phyloP scores from a whole-genome alignment of 1,284 basidiomycete genomes.

The Rhizoctonia solani region DNA sequence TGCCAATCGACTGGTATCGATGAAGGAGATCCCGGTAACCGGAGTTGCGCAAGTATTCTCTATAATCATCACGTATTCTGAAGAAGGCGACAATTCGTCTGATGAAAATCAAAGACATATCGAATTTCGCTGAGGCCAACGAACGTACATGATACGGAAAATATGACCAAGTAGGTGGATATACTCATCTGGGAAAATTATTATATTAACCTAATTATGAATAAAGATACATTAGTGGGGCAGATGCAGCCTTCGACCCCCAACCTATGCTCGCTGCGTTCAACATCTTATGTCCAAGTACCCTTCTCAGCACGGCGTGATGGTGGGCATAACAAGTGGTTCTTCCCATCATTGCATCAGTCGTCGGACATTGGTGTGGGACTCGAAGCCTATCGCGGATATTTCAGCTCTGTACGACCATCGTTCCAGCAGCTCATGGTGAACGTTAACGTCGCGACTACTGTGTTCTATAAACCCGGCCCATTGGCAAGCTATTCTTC shows the following conservation, averaged over 20 bases:
- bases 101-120: constrained; percentile 57
- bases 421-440: constrained; percentile 74
- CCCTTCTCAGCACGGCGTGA: constrained; percentile 63
- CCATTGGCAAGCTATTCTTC: constrained; percentile 63
- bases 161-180: constrained; percentile 57
- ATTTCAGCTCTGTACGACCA: constrained; percentile 75
- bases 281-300: constrained; percentile 68
- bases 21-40: constrained; percentile 51
- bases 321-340: constrained; percentile 78
- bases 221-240: constrained; percentile 61
- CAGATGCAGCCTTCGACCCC: constrained; percentile 63
- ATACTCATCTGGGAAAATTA: not conserved
- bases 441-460: constrained; percentile 77
- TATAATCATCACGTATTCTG: constrained; percentile 58
- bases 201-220: constrained; percentile 38
- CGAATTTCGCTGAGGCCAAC: constrained; percentile 63
- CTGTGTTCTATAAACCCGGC: constrained; percentile 70
- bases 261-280: constrained; percentile 70
- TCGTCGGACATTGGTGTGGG: constrained; percentile 46
- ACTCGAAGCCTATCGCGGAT: constrained; percentile 70
- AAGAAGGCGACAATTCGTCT: constrained; percentile 64
- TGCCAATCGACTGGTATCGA: constrained; percentile 64
- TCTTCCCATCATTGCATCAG: constrained; percentile 62
- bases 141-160: constrained; percentile 61
- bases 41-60: constrained; percentile 54